Conservation (phyloP, 371 early-diverging fungal species). For the Mycotypha africana region DNA sequence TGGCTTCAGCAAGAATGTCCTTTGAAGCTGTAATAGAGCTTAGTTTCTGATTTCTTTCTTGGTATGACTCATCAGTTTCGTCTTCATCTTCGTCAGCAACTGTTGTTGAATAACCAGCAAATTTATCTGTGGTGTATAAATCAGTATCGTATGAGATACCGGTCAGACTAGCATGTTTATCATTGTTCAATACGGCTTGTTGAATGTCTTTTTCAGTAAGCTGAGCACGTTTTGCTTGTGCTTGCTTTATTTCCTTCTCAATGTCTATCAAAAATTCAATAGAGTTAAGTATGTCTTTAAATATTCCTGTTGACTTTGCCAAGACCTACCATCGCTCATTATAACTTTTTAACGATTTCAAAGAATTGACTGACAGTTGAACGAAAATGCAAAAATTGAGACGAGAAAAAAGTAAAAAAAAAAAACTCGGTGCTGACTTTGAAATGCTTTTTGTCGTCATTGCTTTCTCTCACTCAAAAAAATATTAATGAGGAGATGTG, state of each 20-base stretch:
- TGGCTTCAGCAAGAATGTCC: slow-evolving; percentile 62
- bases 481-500: too few species aligned
- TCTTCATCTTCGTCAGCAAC: slow-evolving; percentile 58
- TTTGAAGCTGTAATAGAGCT: slow-evolving; percentile 82
- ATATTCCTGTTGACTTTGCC: too few species aligned
- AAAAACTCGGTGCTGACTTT: too few species aligned
- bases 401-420: not conserved
- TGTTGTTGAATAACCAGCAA: slow-evolving; percentile 67
- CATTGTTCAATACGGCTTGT: slow-evolving; percentile 33
- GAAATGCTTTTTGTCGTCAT: too few species aligned
- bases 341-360: too few species aligned
- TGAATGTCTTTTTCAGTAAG: slow-evolving; percentile 39
- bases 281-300: too few species aligned
- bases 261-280: slow-evolving; percentile 46
- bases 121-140: slow-evolving; percentile 68
- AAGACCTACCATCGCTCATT: too few species aligned
- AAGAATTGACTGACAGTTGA: not conserved
- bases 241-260: slow-evolving; percentile 58
- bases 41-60: slow-evolving; percentile 44
- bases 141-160: slow-evolving; percentile 77
- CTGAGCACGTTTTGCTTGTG: slow-evolving; percentile 51
- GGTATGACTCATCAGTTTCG: slow-evolving; percentile 41
- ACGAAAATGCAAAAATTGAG: not conserved
- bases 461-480: too few species aligned
- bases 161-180: slow-evolving; percentile 48